Base-by-base conservation (phyloP, 805 yeast species). In the Barnettozyma vustinii region DNA sequence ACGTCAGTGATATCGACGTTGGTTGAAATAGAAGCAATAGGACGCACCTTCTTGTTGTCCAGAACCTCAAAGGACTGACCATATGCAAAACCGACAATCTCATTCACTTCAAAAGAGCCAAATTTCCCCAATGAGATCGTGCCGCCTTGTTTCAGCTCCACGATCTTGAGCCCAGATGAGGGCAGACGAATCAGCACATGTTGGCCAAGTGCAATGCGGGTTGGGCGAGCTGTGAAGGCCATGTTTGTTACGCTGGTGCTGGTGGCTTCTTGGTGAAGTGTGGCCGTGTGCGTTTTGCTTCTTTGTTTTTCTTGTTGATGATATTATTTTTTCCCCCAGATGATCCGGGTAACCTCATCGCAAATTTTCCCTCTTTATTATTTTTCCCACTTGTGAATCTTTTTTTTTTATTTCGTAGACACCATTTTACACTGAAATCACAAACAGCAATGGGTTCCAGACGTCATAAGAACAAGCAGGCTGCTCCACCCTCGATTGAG, bases 381-480 rank as follows among this genome's bases (percentile, higher is more conserved):
- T 30, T 13, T n/a, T 30, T 30, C 33, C 16, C 16, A 30, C 16
- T 30, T 30, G n/a, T 30, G 33, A 30, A 30, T 30, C n/a, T 30
- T 30, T 30, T 30, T 30, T 30, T 30, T 12, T 13, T n/a, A n/a
- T n/a, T n/a, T n/a, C n/a, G 33, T 30, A 30, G 33, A 13, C n/a
- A 13, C 33, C 33, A 30, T 15, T 30, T 13, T n/a, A 26, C n/a
- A 13, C n/a, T 15, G 37, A 32, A 20, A 15, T 21, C 12, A 15
- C n/a, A 9, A 26, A n/a, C n/a, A 12, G 30, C 13, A 19, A 88
- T 91, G 96, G 98, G 98, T 67, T 70, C 72, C 53, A 85, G 96
- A 79, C 84, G 87, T 74, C 87, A 88, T 51, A 89, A 85, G 69
- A 85, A 88, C 61, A 92, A 88, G 75, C 98, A 92, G 72, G 94